Evolutionary conservation across 768 basidiomycete genomes (phyloP).

Genomic region (Suillus occidentalis): DNA sequence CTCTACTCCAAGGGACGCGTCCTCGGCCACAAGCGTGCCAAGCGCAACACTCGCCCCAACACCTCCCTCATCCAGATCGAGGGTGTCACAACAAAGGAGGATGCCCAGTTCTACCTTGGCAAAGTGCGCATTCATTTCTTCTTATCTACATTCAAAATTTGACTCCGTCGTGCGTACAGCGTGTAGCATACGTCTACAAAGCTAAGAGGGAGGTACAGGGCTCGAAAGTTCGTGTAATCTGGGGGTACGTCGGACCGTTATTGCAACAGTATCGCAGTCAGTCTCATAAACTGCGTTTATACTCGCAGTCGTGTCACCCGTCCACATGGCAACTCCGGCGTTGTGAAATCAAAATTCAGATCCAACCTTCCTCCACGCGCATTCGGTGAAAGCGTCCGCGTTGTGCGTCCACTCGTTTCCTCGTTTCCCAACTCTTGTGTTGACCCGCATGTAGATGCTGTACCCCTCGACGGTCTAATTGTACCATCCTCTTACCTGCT

Average conservation of each 20-base stretch:
- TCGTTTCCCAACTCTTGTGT: constrained; percentile 2
- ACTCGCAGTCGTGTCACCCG: constrained; percentile 78
- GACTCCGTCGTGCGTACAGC: constrained; percentile 44
- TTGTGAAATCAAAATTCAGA: constrained; percentile 95
- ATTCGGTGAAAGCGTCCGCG: constrained; percentile 90
- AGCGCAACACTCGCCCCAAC: constrained; percentile 95
- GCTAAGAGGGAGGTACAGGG: constrained; percentile 94
- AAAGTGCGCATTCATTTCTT: constrained; percentile 61
- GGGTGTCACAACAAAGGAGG: constrained; percentile 90
- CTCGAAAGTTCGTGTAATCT: constrained; percentile 95
- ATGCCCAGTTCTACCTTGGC: constrained; percentile 97
- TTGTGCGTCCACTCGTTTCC: constrained; percentile 55
- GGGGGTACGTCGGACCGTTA: constrained; percentile 68
- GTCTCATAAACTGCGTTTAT: constrained; percentile 2
- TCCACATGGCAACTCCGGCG: constrained; percentile 91
- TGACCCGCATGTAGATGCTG: constrained; percentile 63
- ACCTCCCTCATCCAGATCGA: constrained; percentile 97
- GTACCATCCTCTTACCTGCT: constrained; percentile 21
- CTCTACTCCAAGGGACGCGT: constrained; percentile 96
- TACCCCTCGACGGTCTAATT: constrained; percentile 83
- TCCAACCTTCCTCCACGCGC: constrained; percentile 93
- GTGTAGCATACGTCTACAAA: constrained; percentile 97
- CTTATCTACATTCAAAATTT: constrained; percentile 2
- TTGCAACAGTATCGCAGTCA: not conserved
- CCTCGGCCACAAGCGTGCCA: constrained; percentile 97